Conservation (phyloP, 2,329 filamentous ascomycete genomes). For the Claviceps arundinis region DNA sequence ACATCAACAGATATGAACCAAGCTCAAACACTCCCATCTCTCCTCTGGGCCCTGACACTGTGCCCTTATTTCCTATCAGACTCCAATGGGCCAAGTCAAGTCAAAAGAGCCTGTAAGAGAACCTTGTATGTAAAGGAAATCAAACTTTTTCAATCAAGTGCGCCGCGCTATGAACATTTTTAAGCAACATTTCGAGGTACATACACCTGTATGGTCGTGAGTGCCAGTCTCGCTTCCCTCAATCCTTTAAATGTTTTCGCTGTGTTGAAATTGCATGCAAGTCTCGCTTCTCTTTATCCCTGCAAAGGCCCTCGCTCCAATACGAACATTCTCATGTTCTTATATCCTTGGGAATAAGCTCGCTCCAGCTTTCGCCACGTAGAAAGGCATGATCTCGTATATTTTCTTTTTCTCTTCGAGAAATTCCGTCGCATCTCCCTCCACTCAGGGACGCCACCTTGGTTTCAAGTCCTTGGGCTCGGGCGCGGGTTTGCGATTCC, state of each 20-base stretch:
- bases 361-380: no score
- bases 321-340: no score
- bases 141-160: slow-evolving; percentile 5
- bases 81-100: neutral
- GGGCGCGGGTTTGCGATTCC: slow-evolving; percentile 27
- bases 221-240: neutral
- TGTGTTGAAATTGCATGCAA: neutral
- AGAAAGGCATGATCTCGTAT: no score
- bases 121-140: no score
- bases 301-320: neutral
- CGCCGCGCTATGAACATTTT: slow-evolving; percentile 9
- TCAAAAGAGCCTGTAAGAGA: no score
- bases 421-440: neutral
- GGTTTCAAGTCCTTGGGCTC: slow-evolving; percentile 31
- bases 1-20: neutral
- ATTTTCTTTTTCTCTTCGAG: neutral
- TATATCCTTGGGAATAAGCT: no score
- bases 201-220: neutral
- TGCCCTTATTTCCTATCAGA: neutral
- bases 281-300: neutral
- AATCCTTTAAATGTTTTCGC: neutral
- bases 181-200: neutral
- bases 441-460: slow-evolving; percentile 30
- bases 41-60: no score
- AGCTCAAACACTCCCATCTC: neutral